Evolutionary conservation across 2,329 filamentous ascomycete species (phyloP), one percentile per base, ranked within the genome.

Genomic region (Byssochlamys sp.): DNA sequence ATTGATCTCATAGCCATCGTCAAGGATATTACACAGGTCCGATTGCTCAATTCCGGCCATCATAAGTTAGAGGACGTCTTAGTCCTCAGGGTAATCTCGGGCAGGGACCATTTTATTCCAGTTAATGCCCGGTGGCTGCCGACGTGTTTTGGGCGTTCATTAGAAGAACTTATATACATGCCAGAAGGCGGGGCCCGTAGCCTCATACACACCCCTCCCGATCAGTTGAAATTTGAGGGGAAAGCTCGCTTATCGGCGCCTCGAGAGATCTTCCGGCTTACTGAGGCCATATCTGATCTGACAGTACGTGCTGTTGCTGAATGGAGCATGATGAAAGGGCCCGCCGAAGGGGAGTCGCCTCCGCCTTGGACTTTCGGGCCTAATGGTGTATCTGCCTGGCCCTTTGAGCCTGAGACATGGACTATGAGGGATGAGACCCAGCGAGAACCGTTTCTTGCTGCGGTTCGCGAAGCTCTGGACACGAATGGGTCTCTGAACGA

Each of bases 91-190:
- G 89, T 99, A 4, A 81, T 84, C 10, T 84, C 87, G 55, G 95
- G 95, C 0, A 83, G 91, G 53, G 94, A 99, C 66, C 89, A 97
- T 68, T 99, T 99, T 69, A 84, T 99, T 45, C 87, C 91, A 0
- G 79, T 96, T 0, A 85, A 83, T 26, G 94, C 83, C 0, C 77
- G 75, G 1, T 99, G 94, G 92, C 77, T 87, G 2, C 88, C 88
- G 7, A 90, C 90, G 0, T 89, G 86, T 65, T 89, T 97, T 53
- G 90, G 89, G 0, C 85, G 90, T 39, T 91, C 89, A 0, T 81
- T 99, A n/a, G 87, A 91, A 59, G 91, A 95, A 66, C 80, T 99
- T 7, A 90, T 95, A 54, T 84, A 87, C 19, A 84, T 96, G 3
- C 91, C 94, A 0, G 85, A 91, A 82, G 79, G 81, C 19, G 83